These are phyloP conservation scores for Rhodomyrtus psidioides DNA, from an alignment of 441 rosid species.

Conservation along the genomic window DNA sequence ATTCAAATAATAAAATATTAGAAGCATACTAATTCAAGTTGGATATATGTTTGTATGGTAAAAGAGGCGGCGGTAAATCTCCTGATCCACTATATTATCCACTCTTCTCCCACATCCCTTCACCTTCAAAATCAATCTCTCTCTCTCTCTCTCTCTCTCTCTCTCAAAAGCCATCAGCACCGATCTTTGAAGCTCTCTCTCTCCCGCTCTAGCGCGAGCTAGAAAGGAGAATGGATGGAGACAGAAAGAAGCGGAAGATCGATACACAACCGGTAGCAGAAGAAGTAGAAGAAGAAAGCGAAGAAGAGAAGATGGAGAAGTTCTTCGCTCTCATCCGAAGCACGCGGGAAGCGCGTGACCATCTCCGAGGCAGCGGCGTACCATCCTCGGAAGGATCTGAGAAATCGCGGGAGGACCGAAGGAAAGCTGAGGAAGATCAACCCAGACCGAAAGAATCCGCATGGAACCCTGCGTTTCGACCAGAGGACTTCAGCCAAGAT, in stretches of 20 bases:
- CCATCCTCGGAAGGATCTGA: background rate
- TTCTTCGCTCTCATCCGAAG: slow-evolving; percentile 51
- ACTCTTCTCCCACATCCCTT: background rate
- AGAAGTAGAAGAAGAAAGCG: background rate
- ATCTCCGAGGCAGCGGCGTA: background rate
- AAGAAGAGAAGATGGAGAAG: slow-evolving; percentile 51
- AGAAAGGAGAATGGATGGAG: slow-evolving; percentile 17
- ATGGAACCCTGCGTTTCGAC: background rate
- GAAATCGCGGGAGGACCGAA: background rate
- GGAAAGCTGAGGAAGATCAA: background rate
- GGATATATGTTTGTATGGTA: background rate
- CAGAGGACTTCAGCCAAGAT: background rate
- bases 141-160: background rate
- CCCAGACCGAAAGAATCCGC: background rate
- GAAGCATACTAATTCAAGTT: background rate
- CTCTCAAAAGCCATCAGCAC: background rate
- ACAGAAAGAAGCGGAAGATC: slow-evolving; percentile 32
- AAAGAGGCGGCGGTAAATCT: background rate
- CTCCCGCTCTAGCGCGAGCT: background rate
- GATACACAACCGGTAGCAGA: background rate
- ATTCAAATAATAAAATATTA: background rate
- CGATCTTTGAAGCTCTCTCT: background rate
- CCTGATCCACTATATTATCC: background rate
- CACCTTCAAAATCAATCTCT: background rate
- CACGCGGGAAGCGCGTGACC: slow-evolving; percentile 34